Conservation (phyloP, 768 basidiomycete genomes). For the Xerocomus brunneocitrinus region DNA sequence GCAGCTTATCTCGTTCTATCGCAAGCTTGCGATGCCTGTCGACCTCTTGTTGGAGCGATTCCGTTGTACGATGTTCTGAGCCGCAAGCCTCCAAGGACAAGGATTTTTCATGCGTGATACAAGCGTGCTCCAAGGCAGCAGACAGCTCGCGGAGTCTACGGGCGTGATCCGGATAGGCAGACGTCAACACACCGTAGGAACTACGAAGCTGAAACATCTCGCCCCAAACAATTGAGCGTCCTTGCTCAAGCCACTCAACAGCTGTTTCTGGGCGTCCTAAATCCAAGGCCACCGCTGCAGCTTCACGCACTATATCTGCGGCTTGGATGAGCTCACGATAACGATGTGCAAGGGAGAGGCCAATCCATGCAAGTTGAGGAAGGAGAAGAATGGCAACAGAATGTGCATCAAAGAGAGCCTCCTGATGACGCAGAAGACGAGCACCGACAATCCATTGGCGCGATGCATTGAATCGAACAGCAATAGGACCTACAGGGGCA, state of each 20-base stretch:
- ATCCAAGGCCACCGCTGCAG: background rate
- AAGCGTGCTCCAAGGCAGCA: background rate
- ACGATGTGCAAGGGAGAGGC: background rate
- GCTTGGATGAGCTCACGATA: background rate
- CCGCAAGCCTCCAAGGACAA: too few relatives aligned
- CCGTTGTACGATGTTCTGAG: too few relatives aligned
- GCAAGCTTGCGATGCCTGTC: too few relatives aligned
- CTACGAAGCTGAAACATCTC: slow-evolving; percentile 11
- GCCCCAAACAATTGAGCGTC: slow-evolving; percentile 12
- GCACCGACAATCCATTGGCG: too few relatives aligned
- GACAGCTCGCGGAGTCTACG: background rate
- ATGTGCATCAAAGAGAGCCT: too few relatives aligned
- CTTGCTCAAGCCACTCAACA: slow-evolving; percentile 18
- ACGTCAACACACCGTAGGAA: background rate
- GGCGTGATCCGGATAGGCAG: slow-evolving; percentile 2
- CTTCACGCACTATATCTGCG: background rate
- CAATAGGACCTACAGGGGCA: too few relatives aligned
- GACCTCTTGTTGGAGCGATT: too few relatives aligned
- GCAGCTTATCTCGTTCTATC: too few relatives aligned
- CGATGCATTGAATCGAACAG: too few relatives aligned
- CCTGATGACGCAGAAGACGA: too few relatives aligned
- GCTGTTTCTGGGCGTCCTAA: background rate
- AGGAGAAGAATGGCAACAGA: too few relatives aligned
- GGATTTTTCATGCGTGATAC: background rate
- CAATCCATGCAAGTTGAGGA: too few relatives aligned